Base-by-base conservation (phyloP, 495 filamentous ascomycete genomes). In the Mycothermus thermophilus region DNA sequence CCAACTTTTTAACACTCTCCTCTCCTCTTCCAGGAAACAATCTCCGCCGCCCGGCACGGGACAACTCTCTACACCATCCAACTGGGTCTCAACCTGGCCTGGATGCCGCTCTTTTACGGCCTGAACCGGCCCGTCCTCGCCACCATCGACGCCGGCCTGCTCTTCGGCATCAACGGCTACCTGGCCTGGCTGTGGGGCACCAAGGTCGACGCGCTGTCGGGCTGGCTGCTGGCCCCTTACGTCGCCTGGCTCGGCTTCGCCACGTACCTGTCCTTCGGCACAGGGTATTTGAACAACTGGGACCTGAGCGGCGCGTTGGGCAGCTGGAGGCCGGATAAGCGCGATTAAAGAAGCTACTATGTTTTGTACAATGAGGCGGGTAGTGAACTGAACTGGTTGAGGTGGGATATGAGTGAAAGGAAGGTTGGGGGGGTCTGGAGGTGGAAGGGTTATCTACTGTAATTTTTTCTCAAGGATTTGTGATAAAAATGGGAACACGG, bases 31-130 rank as follows among this genome's bases (percentile, higher is more conserved):
- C 3, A 36, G 34, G 34, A 22, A 31, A 42, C 46, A 1, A 45
- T 55, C 22, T 24, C 40, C 1, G 42, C 50, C 13, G 54, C 56
- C 34, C 50, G 72, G 57, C 72, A 79, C 48, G 74, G 77, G 30
- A 68, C 75, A 24, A 80, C 77, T 0, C 66, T 93, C 11, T 95
- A 93, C 63, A 80, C 78, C 5, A 71, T 78, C 29, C 87, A 94
- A 51, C 76, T 95, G 7, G 78, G 64, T 13, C 58, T 94, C 10
- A 94, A 95, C 53, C 59, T 90, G 13, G 52, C 79, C 30, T 96
- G 83, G 84, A 94, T 90, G 83, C 88, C 88, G 1, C 69, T 94
- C 7, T 96, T 95, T 67, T 94, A 93, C 51, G 67, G 69, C 1
- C 43, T 79, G 21, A 69, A 73, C 25, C 67, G 72, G 16, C 82